Percentiles rank a stretch among this genome's conserved stretches.
phyloP scores from a whole-genome alignment of 352 stramenopile species.

The Blastocystis sp. region DNA sequence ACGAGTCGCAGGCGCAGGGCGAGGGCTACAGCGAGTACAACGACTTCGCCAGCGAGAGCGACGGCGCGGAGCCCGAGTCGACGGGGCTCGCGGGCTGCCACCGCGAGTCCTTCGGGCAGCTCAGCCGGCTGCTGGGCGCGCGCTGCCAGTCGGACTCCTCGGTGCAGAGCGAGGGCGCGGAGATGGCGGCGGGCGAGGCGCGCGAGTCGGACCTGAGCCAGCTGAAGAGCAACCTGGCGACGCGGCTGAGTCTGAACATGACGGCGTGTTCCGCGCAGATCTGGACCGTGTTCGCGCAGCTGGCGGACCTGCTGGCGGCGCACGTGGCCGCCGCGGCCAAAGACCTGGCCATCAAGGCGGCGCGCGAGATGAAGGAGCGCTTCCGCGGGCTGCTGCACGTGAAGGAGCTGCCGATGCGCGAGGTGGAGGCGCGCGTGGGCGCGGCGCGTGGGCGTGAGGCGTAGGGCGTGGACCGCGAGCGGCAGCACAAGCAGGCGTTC shows the following conservation, averaged over 20 bases:
- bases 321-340: not conserved
- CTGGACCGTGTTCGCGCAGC: not conserved
- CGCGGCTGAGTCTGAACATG: conserved; percentile 37
- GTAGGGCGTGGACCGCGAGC: conserved; percentile 28
- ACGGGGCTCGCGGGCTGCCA: not conserved
- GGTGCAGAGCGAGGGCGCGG: not conserved
- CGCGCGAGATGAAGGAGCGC: not conserved
- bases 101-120: not conserved
- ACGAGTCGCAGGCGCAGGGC: not conserved
- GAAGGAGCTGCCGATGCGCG: not conserved
- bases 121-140: not conserved
- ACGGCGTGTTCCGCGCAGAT: conserved; percentile 49
- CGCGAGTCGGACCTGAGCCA: not conserved
- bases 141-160: not conserved
- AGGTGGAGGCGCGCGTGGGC: conserved; percentile 21
- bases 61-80: not conserved
- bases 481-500: conserved; percentile 12
- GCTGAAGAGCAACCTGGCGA: conserved; percentile 47
- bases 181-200: not conserved
- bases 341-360: not conserved
- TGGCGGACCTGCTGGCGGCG: not conserved
- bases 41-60: not conserved
- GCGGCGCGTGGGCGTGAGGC: not conserved
- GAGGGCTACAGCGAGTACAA: conserved; percentile 8
- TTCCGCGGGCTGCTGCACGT: not conserved